These are phyloP conservation scores for Candida glucosophila DNA, from an alignment of 1,139 yeast species.

Conservation along the genomic window DNA sequence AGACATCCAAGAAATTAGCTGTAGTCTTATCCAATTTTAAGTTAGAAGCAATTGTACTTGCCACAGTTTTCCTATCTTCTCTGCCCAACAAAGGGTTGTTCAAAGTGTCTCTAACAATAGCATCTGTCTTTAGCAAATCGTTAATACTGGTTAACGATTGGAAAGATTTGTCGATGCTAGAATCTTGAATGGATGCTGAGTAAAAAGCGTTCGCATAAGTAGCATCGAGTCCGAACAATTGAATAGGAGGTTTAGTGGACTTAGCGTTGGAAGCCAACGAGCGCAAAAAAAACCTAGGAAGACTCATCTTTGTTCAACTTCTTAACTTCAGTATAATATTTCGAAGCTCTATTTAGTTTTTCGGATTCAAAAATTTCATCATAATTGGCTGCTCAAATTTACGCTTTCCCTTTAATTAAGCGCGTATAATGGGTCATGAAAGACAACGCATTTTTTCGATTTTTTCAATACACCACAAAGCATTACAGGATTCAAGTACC, in stretches of 20 bases:
- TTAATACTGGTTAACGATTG: conserved; percentile 56
- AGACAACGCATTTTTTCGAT: conserved; percentile 1
- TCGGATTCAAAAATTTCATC: conserved; percentile 1
- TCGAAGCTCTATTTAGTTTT: neutral
- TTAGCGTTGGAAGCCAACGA: conserved; percentile 60
- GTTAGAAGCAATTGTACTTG: conserved; percentile 47
- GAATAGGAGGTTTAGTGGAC: conserved; percentile 77
- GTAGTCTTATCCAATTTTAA: conserved; percentile 67
- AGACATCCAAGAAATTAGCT: conserved; percentile 69
- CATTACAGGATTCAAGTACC: neutral
- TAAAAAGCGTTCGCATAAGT: conserved; percentile 94
- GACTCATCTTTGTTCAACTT: neutral
- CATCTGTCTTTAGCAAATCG: conserved; percentile 51
- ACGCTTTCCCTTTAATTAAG: conserved; percentile 1
- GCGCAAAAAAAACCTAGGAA: conserved; percentile 62
- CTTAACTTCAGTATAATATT: neutral
- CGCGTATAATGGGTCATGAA: conserved; percentile 4
- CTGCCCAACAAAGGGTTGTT: conserved; percentile 78
- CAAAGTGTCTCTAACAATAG: conserved; percentile 54
- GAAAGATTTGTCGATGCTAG: conserved; percentile 66
- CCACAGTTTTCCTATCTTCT: conserved; percentile 67
- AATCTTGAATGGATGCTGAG: conserved; percentile 82
- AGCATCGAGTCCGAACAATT: conserved; percentile 92
- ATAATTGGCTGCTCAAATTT: conserved; percentile 6
- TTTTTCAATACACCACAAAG: conserved; percentile 1